phyloP scores from a whole-genome alignment of 495 filamentous ascomycete species.

The Beverwykella pulmonaria region DNA sequence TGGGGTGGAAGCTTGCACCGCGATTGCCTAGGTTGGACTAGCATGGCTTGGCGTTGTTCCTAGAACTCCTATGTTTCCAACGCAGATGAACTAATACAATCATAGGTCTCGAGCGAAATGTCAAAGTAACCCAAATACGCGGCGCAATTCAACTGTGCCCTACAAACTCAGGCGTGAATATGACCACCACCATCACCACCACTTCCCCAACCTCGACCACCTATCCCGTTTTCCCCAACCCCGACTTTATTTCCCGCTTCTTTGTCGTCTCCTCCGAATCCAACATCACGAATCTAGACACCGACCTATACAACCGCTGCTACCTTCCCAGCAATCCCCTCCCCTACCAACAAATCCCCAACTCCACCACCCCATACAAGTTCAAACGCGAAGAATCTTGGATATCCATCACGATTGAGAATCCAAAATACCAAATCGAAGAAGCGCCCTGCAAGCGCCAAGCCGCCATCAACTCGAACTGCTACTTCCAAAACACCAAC shows the following conservation, averaged over 20 bases:
- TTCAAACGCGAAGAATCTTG: neutral
- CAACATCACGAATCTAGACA: neutral
- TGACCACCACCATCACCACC: neutral
- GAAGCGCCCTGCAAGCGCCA: constrained; percentile 4
- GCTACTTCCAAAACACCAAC: neutral
- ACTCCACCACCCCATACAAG: neutral
- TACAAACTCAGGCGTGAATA: neutral
- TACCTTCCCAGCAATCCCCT: neutral
- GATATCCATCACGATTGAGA: neutral
- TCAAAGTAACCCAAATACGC: neutral
- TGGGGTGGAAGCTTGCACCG: neutral
- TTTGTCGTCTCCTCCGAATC: neutral
- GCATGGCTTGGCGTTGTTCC: neutral
- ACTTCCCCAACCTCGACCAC: neutral
- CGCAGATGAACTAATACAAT: no score
- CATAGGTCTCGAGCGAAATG: neutral
- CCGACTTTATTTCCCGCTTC: neutral
- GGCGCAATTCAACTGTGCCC: neutral
- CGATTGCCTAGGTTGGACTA: neutral
- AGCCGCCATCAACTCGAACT: constrained; percentile 1
- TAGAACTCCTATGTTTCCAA: no score
- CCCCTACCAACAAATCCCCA: neutral
- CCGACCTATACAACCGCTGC: neutral
- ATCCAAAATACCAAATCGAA: neutral
- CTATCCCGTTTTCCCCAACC: constrained; percentile 3